Conservation (phyloP, 2,329 filamentous ascomycete species). For the Cercospora zeina region DNA sequence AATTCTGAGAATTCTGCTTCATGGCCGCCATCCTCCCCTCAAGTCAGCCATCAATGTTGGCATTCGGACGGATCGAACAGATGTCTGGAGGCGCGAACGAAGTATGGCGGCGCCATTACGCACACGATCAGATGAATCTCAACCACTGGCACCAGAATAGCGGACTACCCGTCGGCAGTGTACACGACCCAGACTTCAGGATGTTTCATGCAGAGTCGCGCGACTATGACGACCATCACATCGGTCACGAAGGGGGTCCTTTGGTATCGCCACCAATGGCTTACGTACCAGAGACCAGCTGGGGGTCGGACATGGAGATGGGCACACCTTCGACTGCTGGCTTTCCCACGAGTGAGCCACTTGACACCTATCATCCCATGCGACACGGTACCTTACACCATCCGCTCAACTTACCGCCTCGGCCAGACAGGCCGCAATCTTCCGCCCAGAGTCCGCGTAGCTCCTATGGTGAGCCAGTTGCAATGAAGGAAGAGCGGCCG, state of each 20-base stretch:
- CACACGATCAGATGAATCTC: conserved; percentile 28
- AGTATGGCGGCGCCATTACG: conserved; percentile 30
- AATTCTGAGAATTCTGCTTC: conserved; percentile 31
- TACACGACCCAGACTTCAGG: conserved; percentile 35
- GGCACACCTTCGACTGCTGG: conserved; percentile 34
- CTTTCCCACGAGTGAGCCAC: conserved; percentile 27
- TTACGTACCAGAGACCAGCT: conserved; percentile 32
- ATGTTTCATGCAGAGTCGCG: conserved; percentile 32
- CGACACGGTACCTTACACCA: conserved; percentile 26
- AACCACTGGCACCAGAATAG: conserved; percentile 30
- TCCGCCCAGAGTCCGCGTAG: conserved; percentile 32
- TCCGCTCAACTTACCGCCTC: conserved; percentile 26
- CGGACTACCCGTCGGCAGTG: conserved; percentile 28
- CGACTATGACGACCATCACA: conserved; percentile 27
- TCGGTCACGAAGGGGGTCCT: conserved; percentile 24
- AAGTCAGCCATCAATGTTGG: conserved; percentile 24
- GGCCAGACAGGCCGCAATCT: conserved; percentile 24
- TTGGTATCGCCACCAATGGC: conserved; percentile 33
- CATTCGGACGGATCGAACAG: conserved; percentile 22
- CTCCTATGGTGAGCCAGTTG: conserved; percentile 25
- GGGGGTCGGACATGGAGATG: conserved; percentile 37
- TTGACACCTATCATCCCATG: conserved; percentile 31
- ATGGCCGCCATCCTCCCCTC: conserved; percentile 29
- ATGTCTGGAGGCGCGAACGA: conserved; percentile 28
- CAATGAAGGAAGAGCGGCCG: conserved; percentile 29